Conservation (phyloP, 768 basidiomycete species). For the Suillus occidentalis region DNA sequence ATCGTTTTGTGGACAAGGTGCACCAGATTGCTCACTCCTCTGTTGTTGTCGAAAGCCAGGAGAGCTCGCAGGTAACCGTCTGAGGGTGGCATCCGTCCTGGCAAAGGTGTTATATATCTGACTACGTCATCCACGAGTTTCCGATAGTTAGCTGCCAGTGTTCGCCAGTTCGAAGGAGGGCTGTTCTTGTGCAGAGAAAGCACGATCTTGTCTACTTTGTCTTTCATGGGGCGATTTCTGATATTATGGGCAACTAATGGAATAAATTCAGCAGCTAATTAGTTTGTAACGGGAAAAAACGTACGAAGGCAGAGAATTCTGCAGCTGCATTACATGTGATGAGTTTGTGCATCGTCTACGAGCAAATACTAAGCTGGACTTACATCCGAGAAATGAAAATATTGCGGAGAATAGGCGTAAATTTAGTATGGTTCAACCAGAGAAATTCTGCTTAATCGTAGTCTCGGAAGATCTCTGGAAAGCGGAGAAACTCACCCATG, state of each 20-base stretch:
- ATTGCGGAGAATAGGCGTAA: conserved; percentile 27
- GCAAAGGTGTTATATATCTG: neutral
- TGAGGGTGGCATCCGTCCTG: neutral
- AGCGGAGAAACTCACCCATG: conserved; percentile 23
- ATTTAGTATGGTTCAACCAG: conserved; percentile 10
- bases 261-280: conserved; percentile 15
- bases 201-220: conserved; percentile 10
- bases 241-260: conserved; percentile 37
- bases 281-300: conserved; percentile 18
- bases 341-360: neutral
- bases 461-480: neutral
- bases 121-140: conserved; percentile 8
- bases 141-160: conserved; percentile 16
- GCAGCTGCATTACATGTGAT: conserved; percentile 37
- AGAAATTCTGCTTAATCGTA: neutral
- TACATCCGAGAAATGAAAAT: conserved; percentile 52
- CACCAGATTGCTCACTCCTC: conserved; percentile 22
- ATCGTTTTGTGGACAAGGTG: conserved; percentile 23
- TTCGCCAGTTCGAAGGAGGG: neutral
- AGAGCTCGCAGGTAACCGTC: conserved; percentile 16
- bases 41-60: conserved; percentile 14
- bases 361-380: conserved; percentile 17
- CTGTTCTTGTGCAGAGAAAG: conserved; percentile 12
- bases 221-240: neutral
- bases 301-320: conserved; percentile 47